Conservation (phyloP, 2,329 filamentous ascomycete species). For the Zymoseptoria passerinii region DNA sequence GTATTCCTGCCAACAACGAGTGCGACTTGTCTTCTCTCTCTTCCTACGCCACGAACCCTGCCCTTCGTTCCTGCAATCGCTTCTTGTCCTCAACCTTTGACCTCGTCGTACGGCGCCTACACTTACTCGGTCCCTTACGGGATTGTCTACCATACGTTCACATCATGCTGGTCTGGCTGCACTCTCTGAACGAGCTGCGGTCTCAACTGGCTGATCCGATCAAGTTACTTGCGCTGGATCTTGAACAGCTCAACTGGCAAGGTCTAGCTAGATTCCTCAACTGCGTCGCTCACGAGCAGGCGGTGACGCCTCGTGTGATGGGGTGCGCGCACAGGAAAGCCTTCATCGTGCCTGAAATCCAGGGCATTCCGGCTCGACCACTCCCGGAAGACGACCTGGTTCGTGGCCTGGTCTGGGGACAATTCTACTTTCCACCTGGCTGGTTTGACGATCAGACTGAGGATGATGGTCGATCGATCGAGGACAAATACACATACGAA, state of each 20-base stretch:
- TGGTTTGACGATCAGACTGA: conserved; percentile 58
- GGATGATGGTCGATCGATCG: conserved; percentile 47
- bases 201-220: conserved; percentile 14
- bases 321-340: conserved; percentile 24
- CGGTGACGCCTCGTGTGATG: conserved; percentile 31
- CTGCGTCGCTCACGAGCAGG: conserved; percentile 25
- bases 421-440: conserved; percentile 48
- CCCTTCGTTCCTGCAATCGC: conserved; percentile 1
- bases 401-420: conserved; percentile 53
- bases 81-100: conserved; percentile 19
- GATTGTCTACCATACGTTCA: conserved; percentile 56
- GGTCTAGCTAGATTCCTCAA: conserved; percentile 46
- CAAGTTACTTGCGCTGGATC: conserved; percentile 12
- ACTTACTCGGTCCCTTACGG: conserved; percentile 39
- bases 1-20: conserved; percentile 11
- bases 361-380: conserved; percentile 39
- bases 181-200: conserved; percentile 12
- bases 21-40: not conserved
- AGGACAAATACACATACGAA: conserved; percentile 10
- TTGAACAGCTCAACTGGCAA: conserved; percentile 46
- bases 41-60: not conserved
- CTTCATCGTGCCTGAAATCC: conserved; percentile 38
- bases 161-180: conserved; percentile 54
- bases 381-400: conserved; percentile 63
- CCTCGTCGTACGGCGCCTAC: conserved; percentile 32